Evolutionary conservation across 768 basidiomycete genomes (phyloP).

Genomic region (Trametes cingulata): DNA sequence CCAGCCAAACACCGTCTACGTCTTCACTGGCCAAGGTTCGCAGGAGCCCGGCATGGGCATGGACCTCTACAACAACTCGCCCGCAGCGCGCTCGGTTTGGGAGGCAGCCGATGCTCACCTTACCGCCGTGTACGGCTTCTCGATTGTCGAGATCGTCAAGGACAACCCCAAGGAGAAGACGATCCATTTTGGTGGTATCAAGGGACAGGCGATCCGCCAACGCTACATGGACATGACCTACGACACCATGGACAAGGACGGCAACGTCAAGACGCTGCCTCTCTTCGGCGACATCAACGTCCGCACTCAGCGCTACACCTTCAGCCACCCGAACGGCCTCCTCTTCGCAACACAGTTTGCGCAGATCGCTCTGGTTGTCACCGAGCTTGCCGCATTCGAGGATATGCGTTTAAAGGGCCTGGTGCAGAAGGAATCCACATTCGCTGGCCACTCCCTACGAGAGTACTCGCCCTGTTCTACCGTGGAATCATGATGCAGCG

Average conservation of each 20-base stretch:
- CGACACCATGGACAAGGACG: constrained; percentile 95
- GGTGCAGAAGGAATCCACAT: constrained; percentile 88
- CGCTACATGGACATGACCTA: constrained; percentile 99
- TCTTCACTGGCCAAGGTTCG: constrained; percentile 98
- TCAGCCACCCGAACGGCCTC: constrained; percentile 92
- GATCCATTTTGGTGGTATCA: constrained; percentile 98
- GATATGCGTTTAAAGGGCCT: constrained; percentile 97
- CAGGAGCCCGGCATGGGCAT: constrained; percentile 99
- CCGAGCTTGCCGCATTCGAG: constrained; percentile 97
- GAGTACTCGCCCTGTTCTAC: constrained; percentile 99
- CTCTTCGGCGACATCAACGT: constrained; percentile 95
- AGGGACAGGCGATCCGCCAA: constrained; percentile 96
- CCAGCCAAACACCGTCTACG: constrained; percentile 91
- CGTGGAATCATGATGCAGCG: constrained; percentile 99
- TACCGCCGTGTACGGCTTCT: constrained; percentile 95
- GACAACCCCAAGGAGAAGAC: constrained; percentile 98
- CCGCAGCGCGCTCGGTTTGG: constrained; percentile 96
- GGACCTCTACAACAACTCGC: constrained; percentile 92
- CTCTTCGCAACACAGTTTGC: constrained; percentile 98
- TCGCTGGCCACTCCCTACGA: constrained; percentile 97
- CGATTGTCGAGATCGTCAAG: constrained; percentile 98
- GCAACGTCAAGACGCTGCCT: constrained; percentile 92
- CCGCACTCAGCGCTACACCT: constrained; percentile 94
- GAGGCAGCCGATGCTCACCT: constrained; percentile 94
- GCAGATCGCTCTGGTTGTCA: constrained; percentile 97